phyloP scores from a whole-genome alignment of 305 asterid genomes.

The Solanum chacoense region DNA sequence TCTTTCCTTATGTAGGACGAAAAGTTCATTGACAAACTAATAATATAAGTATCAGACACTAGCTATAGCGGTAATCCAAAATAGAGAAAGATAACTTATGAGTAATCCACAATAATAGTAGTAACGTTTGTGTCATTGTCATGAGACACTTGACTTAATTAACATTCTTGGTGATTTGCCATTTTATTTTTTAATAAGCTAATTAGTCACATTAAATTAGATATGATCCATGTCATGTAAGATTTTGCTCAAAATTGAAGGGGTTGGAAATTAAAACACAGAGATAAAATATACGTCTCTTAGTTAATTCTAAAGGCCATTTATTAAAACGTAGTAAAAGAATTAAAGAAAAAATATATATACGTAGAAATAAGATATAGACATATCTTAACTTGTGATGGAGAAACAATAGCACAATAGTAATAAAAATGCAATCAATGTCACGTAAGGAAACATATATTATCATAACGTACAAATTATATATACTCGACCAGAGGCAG shows the following conservation, averaged over 20 bases:
- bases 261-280: background rate
- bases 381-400: background rate
- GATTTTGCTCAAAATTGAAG: background rate
- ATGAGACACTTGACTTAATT: background rate
- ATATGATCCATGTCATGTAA: background rate
- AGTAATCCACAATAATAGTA: background rate
- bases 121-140: background rate
- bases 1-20: background rate
- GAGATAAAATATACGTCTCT: background rate
- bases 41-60: background rate
- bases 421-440: background rate
- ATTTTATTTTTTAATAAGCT: background rate
- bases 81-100: background rate
- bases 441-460: background rate
- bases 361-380: background rate
- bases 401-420: background rate
- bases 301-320: conserved; percentile 10
- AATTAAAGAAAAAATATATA: background rate
- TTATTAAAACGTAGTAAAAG: background rate
- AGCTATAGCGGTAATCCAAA: background rate
- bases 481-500: background rate
- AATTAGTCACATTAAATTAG: background rate
- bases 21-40: background rate
- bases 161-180: background rate
- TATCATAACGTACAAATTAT: background rate